Evolutionary conservation across 768 basidiomycete species (phyloP).

Genomic region (Hygrophorus pudorinus): DNA sequence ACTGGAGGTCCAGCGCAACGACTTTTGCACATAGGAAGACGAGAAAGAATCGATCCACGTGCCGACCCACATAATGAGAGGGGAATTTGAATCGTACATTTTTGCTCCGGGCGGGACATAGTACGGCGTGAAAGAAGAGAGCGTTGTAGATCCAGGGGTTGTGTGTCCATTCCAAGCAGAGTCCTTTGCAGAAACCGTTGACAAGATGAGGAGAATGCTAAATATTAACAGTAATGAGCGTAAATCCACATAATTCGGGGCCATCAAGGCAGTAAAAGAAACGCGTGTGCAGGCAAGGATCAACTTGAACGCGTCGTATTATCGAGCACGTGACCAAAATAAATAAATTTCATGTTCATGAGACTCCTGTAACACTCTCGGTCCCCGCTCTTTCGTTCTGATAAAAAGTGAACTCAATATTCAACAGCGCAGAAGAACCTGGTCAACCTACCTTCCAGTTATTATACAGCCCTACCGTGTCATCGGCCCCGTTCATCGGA

Average conservation of each 20-base stretch:
- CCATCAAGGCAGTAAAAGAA: constrained; percentile 6
- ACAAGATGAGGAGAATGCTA: constrained; percentile 9
- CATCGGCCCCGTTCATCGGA: constrained; percentile 54
- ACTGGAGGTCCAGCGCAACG: constrained; percentile 40
- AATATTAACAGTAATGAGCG: constrained; percentile 6
- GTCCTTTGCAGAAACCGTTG: constrained; percentile 19
- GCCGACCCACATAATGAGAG: constrained; percentile 53
- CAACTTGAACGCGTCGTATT: background rate
- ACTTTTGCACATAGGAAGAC: constrained; percentile 35
- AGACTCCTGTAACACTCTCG: too few relatives aligned
- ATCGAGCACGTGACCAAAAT: background rate
- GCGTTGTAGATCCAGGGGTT: constrained; percentile 36
- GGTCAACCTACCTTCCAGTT: constrained; percentile 36
- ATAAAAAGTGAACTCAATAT: constrained; percentile 3
- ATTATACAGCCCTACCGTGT: constrained; percentile 75
- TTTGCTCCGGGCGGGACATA: constrained; percentile 68
- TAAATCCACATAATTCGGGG: constrained; percentile 2
- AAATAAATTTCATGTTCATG: background rate
- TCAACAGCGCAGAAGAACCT: constrained; percentile 2
- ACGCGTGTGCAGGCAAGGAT: background rate
- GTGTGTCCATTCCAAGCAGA: constrained; percentile 65
- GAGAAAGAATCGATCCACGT: constrained; percentile 50
- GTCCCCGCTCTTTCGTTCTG: background rate
- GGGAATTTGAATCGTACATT: constrained; percentile 61
- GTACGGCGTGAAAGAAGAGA: constrained; percentile 49